These are phyloP conservation scores for Protoeuglena noctilucae DNA, from an alignment of 139 green algal genomes.

Conservation along the genomic window DNA sequence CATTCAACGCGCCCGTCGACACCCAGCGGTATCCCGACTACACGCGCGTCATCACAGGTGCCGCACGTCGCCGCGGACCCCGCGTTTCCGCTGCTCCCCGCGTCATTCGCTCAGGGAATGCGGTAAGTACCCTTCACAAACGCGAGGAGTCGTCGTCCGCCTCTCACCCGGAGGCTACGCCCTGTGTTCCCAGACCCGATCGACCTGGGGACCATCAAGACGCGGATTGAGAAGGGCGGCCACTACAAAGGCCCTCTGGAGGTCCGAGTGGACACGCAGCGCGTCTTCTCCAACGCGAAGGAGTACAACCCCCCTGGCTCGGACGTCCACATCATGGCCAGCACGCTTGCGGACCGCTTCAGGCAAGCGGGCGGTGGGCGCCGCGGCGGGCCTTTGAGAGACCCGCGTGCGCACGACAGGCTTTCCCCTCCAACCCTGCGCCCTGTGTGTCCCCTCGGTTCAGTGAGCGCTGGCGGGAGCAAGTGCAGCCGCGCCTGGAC, in stretches of 20 bases:
- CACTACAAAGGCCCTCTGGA: conserved; percentile 16
- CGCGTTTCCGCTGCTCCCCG: too few relatives aligned
- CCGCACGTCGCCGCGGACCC: too few relatives aligned
- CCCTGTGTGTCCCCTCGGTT: too few relatives aligned
- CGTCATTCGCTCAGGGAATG: too few relatives aligned
- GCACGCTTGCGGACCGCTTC: conserved; percentile 6
- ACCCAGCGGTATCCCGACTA: conserved; percentile 23
- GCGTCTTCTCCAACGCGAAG: conserved; percentile 31
- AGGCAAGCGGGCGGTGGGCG: too few relatives aligned
- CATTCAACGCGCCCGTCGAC: conserved; percentile 34
- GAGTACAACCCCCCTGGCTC: conserved; percentile 26
- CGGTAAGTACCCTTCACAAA: too few relatives aligned
- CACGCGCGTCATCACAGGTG: conserved; percentile 21
- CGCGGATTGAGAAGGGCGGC: conserved; percentile 4
- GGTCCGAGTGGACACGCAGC: conserved; percentile 18
- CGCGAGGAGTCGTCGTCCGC: too few relatives aligned
- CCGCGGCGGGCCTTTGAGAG: too few relatives aligned
- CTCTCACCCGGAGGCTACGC: too few relatives aligned
- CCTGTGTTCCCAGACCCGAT: too few relatives aligned
- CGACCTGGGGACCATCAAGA: conserved; percentile 21
- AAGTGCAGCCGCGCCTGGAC: neutral
- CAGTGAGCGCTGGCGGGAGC: neutral
- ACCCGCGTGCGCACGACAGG: too few relatives aligned
- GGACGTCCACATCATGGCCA: conserved; percentile 27
- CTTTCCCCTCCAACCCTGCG: too few relatives aligned